Evolutionary conservation across 352 stramenopile species (phyloP).

Genomic region (Achlya hypogyna): DNA sequence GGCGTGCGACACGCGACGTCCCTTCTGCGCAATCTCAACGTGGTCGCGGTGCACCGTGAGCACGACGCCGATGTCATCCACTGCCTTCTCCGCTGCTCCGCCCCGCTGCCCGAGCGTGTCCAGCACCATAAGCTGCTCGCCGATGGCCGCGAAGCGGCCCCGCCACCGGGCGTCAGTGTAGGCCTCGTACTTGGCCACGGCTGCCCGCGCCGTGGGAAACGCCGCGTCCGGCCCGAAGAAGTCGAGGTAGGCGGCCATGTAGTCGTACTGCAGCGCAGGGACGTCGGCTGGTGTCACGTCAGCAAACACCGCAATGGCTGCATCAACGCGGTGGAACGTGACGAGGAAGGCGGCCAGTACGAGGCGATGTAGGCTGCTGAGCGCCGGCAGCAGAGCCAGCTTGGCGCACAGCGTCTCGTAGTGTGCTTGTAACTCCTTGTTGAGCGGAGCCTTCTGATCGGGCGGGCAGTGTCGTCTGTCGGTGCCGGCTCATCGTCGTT

Average conservation of each 20-base stretch:
- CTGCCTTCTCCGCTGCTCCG: not conserved
- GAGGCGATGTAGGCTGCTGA: slow-evolving; percentile 29
- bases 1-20: slow-evolving; percentile 24
- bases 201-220: slow-evolving; percentile 32
- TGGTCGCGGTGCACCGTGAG: slow-evolving; percentile 25
- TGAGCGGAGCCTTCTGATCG: slow-evolving; percentile 17
- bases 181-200: slow-evolving; percentile 29
- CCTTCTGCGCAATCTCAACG: slow-evolving; percentile 28
- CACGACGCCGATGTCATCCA: slow-evolving; percentile 20
- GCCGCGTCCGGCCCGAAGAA: slow-evolving; percentile 29
- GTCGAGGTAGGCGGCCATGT: slow-evolving; percentile 52
- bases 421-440: slow-evolving; percentile 31
- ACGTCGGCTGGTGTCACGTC: slow-evolving; percentile 18
- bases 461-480: slow-evolving; percentile 11
- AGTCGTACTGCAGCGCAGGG: slow-evolving; percentile 43
- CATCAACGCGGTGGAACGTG: slow-evolving; percentile 32
- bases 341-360: slow-evolving; percentile 45
- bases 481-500: not conserved
- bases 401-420: slow-evolving; percentile 36
- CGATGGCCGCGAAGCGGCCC: slow-evolving; percentile 33
- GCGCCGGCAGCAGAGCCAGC: slow-evolving; percentile 25
- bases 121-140: slow-evolving; percentile 36
- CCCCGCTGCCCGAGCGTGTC: slow-evolving; percentile 28
- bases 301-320: slow-evolving; percentile 31
- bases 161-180: slow-evolving; percentile 40